Base-by-base conservation (phyloP, 805 yeast genomes). In the Starmera dryadoides region DNA sequence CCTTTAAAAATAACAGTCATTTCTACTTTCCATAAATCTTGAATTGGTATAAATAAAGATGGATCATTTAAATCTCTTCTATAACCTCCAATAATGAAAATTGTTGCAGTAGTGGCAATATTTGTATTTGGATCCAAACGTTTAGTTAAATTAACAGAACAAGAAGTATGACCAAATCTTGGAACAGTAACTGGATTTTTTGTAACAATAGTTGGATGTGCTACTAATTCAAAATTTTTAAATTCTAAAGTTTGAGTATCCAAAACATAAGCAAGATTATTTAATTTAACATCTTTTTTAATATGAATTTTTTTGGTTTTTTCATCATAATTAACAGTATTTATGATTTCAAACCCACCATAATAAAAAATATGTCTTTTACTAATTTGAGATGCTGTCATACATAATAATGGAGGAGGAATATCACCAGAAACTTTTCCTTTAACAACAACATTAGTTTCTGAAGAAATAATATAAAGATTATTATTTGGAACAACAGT, bases 311-410 rank as follows among this genome's bases (percentile, higher is more conserved):
- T 64, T 35, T 73, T 75, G 60, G 42, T 60, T 43, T 42, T 55
- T 26, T 50, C 47, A 5, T 40, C 45, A 39, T 43, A 33, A 34
- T 47, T 52, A 3, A 53, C 42, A 10, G 45, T 43, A 6, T 59
- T 54, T 6, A 51, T 44, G 5, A 67, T 50, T 49, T 72, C 73
- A 53, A 81, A 74, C 0, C 93, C 94, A n/a, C 91, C 94, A 52
- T 75, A 81, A 42, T 72, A 69, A 45, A 81, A 68, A 14, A 77
- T 66, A 48, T 79, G 79, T 29, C 76, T 59, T n/a, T 68, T 63
- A 4, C 84, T 73, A 4, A 83, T 60, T 39, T 60, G 65, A 8
- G 75, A 64, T 15, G 73, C 67, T 6, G 67, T 50, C 54, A 77
- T 60, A 39, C 76, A 69, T 33, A 73, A 51, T 16, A 81, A 49